Evolutionary conservation across 208 protist genomes (phyloP).

Genomic region (Trichomonas gallinae): DNA sequence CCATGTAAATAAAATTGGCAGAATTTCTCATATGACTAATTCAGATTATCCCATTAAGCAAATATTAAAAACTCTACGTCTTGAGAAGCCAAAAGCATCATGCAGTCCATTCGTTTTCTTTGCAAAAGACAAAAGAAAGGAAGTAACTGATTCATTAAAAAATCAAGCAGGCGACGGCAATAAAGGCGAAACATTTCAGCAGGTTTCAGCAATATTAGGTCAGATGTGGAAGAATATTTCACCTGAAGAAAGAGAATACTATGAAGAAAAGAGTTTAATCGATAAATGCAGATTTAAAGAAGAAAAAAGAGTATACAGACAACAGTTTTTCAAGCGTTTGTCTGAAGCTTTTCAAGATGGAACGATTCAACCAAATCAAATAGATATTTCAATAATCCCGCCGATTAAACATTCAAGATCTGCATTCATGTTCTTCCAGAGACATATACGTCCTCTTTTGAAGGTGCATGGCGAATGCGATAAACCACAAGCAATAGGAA

Average conservation of each 20-base stretch:
- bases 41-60: not conserved
- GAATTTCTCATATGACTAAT: too few species aligned
- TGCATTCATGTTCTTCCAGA: not conserved
- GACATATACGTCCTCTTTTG: not conserved
- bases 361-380: not conserved
- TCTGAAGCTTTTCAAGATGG: not conserved
- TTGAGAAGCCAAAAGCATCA: not conserved
- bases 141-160: not conserved
- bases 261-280: not conserved
- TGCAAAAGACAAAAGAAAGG: not conserved
- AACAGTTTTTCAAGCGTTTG: not conserved
- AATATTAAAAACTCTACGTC: not conserved
- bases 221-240: not conserved
- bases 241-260: not conserved
- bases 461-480: not conserved
- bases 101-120: slow-evolving; percentile 21
- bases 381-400: not conserved
- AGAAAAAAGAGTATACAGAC: not conserved
- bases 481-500: not conserved
- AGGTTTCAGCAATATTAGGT: not conserved
- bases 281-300: slow-evolving; percentile 12
- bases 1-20: too few species aligned
- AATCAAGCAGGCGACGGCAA: not conserved
- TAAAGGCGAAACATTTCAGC: not conserved
- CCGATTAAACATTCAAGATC: not conserved